Evolutionary conservation across 345 rosid genomes (phyloP), one percentile per base, ranked within the genome.

Genomic region (Ceriops decandra): DNA sequence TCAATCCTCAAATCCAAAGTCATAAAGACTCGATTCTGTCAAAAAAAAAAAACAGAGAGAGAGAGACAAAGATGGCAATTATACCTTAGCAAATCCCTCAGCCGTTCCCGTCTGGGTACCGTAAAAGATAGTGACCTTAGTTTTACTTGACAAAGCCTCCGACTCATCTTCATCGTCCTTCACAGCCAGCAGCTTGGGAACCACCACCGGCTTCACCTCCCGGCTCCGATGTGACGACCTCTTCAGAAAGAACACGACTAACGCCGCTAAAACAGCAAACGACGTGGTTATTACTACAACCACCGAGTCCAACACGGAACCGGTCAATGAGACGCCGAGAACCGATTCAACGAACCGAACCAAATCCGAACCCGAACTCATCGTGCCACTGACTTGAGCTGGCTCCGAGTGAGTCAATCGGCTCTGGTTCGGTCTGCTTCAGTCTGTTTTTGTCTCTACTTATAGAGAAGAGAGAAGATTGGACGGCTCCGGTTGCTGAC

Each of bases 51-150:
- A 22, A 22, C 0, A 22, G 24, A 2, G 21, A 54, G 5, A 54
- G 24, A 22, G 1, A 22, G 20, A 13, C 8, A 19, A 21, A 31
- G 26, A n/a, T 24, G 28, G 59, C 11, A 56, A 56, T 42, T 0
- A 36, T 52, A 92, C 98, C 95, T 95, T 91, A 9, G 99, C 97
- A 52, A 95, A 95, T 52, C 99, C 97, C 80, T 91, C 99, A 2
- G 99, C 97, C 5, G 99, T 95, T 0, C 98, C 99, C 1, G 98
- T 95, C 66, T 91, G 99, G 0, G 98, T 95, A 6, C 97, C 99
- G 72, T 86, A 95, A 71, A 95, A 90, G 79, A 95, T 72, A 11
- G 95, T 87, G 35, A 91, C 87, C 67, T 83, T 95, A 69, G 85
- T 82, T 69, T 85, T 80, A 16, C 98, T 98, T 6, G 59, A 31